Conservation (phyloP, 441 rosid genomes). For the Pelargonium cotyledonis region DNA sequence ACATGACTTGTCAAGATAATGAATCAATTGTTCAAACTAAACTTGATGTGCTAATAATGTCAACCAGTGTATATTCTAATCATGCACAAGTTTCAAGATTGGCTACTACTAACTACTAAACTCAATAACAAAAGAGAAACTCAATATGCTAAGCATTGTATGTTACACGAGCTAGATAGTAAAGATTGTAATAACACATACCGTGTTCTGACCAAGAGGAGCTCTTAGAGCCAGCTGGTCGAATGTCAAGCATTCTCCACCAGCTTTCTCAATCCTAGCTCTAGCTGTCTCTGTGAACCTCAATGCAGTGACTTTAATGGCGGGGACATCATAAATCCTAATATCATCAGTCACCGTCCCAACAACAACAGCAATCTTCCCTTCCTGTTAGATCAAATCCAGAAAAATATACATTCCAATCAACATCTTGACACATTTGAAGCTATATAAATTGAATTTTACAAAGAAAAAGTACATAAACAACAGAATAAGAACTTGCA, state of each 20-base stretch:
- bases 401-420: neutral
- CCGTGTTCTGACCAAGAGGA: conserved; percentile 54
- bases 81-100: too few species aligned
- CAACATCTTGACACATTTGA: too few species aligned
- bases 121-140: neutral
- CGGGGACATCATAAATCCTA: conserved; percentile 40
- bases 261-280: conserved; percentile 53
- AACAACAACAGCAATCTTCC: conserved; percentile 39
- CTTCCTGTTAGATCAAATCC: conserved; percentile 25
- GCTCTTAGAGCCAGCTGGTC: conserved; percentile 48
- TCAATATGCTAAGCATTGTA: too few species aligned
- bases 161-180: too few species aligned
- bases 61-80: too few species aligned
- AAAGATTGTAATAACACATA: conserved; percentile 10
- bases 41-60: too few species aligned
- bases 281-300: conserved; percentile 46
- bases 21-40: too few species aligned
- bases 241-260: conserved; percentile 50
- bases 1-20: too few species aligned
- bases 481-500: too few species aligned
- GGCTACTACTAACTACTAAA: neutral
- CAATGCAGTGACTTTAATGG: conserved; percentile 41
- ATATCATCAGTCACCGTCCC: conserved; percentile 45
- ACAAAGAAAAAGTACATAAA: too few species aligned
- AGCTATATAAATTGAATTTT: too few species aligned